These are phyloP conservation scores for Penicillium goetzii DNA, from an alignment of 495 filamentous ascomycete species.

Conservation along the genomic window DNA sequence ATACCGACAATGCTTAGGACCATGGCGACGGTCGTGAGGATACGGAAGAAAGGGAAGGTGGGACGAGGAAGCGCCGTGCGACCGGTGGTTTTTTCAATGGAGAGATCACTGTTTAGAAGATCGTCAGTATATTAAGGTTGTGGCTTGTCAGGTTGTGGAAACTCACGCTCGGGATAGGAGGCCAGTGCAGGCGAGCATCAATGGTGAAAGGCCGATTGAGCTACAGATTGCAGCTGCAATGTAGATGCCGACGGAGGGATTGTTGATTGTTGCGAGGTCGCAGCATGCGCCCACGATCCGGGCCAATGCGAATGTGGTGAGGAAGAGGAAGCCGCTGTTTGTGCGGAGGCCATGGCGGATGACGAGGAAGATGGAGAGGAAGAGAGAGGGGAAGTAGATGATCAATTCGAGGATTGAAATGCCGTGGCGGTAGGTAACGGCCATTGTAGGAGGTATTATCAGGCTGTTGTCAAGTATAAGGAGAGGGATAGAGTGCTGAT, in stretches of 20 bases:
- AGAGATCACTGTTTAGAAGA: conserved; percentile 22
- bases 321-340: conserved; percentile 41
- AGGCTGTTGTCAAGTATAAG: background rate
- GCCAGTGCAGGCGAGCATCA: conserved; percentile 31
- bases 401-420: conserved; percentile 43
- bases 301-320: conserved; percentile 40
- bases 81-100: conserved; percentile 26
- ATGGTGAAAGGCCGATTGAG: conserved; percentile 35
- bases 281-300: conserved; percentile 43
- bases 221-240: conserved; percentile 33
- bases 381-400: conserved; percentile 40
- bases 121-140: background rate
- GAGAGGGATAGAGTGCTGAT: background rate
- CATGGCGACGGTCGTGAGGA: conserved; percentile 28
- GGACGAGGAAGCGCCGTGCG: conserved; percentile 22
- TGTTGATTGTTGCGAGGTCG: conserved; percentile 41
- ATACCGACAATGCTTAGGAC: conserved; percentile 31
- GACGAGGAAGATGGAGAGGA: conserved; percentile 38
- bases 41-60: conserved; percentile 24
- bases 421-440: conserved; percentile 35
- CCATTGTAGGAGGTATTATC: conserved; percentile 19
- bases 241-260: conserved; percentile 30
- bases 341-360: conserved; percentile 44
- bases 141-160: background rate
- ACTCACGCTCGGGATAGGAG: conserved; percentile 38